phyloP scores from a whole-genome alignment of 2,329 filamentous ascomycete species.

The Trichoderma hamatum region DNA sequence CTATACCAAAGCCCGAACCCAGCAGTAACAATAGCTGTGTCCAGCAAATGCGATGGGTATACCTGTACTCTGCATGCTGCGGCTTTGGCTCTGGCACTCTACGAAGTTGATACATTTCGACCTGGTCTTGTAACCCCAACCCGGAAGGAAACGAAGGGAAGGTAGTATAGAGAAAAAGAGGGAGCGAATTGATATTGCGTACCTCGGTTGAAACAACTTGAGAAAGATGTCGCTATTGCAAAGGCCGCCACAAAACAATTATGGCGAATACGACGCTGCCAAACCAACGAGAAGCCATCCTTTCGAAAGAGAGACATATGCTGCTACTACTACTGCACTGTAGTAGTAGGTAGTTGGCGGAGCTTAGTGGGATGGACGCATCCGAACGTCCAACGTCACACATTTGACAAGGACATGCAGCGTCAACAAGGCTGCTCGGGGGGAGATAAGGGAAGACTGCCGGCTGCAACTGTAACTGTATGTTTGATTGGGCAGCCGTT shows the following conservation, averaged over 20 bases:
- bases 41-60: background rate
- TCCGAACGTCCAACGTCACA: background rate
- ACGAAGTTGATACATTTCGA: background rate
- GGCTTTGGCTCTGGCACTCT: background rate
- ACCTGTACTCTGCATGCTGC: background rate
- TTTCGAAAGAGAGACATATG: background rate
- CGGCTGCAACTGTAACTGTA: background rate
- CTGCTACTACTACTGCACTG: background rate
- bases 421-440: background rate
- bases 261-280: background rate
- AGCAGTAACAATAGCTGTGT: no score
- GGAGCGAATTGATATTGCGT: background rate
- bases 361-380: background rate
- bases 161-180: background rate
- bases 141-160: background rate
- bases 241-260: background rate
- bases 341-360: background rate
- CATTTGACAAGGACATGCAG: background rate
- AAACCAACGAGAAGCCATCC: background rate
- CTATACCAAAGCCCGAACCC: background rate
- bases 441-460: background rate
- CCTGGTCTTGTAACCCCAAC: background rate
- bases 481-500: background rate
- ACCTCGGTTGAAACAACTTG: background rate
- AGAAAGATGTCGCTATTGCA: no score